Conservation (phyloP, 2,329 filamentous ascomycete genomes). For the Elsinoe necatrix region DNA sequence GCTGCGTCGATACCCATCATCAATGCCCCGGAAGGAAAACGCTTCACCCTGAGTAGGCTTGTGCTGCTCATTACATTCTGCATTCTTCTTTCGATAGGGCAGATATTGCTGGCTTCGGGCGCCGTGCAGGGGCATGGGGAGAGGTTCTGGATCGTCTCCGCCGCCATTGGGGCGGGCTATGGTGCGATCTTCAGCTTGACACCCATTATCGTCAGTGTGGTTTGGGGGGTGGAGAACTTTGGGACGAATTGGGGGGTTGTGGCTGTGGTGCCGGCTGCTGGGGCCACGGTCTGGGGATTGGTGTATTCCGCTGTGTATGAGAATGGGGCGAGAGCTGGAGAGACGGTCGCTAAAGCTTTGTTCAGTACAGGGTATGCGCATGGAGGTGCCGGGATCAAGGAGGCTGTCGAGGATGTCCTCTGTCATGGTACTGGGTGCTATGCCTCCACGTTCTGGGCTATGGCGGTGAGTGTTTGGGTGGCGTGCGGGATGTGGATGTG, state of each 20-base stretch:
- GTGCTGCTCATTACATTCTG: constrained; percentile 70
- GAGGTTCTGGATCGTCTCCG: constrained; percentile 78
- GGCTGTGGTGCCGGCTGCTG: constrained; percentile 79
- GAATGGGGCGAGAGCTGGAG: constrained; percentile 46
- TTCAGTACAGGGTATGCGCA: constrained; percentile 16
- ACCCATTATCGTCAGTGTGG: constrained; percentile 88
- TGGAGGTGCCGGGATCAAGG: constrained; percentile 37
- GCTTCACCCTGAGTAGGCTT: constrained; percentile 64
- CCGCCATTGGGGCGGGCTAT: constrained; percentile 81
- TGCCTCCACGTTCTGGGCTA: constrained; percentile 73
- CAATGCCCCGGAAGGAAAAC: constrained; percentile 21
- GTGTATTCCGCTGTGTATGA: constrained; percentile 81
- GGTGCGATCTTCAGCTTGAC: constrained; percentile 83
- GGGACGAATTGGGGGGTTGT: constrained; percentile 97
- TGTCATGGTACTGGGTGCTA: constrained; percentile 82
- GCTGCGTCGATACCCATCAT: constrained; percentile 28
- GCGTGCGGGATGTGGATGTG: constrained; percentile 63
- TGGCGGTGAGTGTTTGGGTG: constrained; percentile 69
- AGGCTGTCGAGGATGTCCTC: constrained; percentile 42
- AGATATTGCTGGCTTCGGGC: constrained; percentile 70
- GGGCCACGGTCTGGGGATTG: constrained; percentile 81
- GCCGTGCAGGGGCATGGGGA: constrained; percentile 63
- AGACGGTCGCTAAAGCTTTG: constrained; percentile 29
- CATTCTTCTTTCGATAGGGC: constrained; percentile 61
- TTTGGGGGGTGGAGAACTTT: constrained; percentile 98